These are phyloP conservation scores for Metschnikowia chrysomelidarum DNA, from an alignment of 805 yeast species.

Conservation along the genomic window DNA sequence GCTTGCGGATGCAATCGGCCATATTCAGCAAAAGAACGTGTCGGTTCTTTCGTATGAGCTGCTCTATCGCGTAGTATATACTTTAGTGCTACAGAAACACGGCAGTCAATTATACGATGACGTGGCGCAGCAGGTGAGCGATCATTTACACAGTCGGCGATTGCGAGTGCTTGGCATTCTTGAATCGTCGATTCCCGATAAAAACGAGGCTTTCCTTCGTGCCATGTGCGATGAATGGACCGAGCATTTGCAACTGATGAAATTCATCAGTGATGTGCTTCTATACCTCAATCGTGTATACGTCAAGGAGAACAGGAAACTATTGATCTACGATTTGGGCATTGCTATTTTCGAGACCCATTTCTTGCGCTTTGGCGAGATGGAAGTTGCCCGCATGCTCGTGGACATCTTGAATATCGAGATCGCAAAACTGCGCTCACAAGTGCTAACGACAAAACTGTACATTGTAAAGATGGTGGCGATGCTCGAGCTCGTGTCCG, in stretches of 20 bases:
- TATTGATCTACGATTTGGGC: constrained; percentile 72
- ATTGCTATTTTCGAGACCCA: constrained; percentile 61
- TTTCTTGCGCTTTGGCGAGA: constrained; percentile 49
- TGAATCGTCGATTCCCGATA: constrained; percentile 13
- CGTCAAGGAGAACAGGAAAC: constrained; percentile 63
- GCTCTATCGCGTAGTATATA: constrained; percentile 75
- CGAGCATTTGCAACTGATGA: constrained; percentile 68
- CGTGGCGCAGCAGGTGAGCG: constrained; percentile 47
- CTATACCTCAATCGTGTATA: constrained; percentile 87
- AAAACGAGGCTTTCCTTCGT: constrained; percentile 35
- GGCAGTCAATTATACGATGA: constrained; percentile 66
- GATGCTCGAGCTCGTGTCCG: constrained; percentile 69
- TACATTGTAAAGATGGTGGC: constrained; percentile 58
- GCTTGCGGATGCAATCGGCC: constrained; percentile 63
- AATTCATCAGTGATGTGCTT: constrained; percentile 77
- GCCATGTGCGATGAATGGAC: constrained; percentile 55
- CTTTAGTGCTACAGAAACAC: constrained; percentile 65
- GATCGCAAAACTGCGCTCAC: constrained; percentile 52
- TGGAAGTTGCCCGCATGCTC: constrained; percentile 50
- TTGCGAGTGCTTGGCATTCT: constrained; percentile 19
- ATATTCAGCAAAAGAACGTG: constrained; percentile 71
- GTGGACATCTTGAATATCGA: constrained; percentile 52
- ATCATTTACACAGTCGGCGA: constrained; percentile 39
- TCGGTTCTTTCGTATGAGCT: constrained; percentile 77
- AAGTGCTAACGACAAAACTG: constrained; percentile 53